Conservation (phyloP, 805 yeast species). For the Wickerhamiella domercqiae region DNA sequence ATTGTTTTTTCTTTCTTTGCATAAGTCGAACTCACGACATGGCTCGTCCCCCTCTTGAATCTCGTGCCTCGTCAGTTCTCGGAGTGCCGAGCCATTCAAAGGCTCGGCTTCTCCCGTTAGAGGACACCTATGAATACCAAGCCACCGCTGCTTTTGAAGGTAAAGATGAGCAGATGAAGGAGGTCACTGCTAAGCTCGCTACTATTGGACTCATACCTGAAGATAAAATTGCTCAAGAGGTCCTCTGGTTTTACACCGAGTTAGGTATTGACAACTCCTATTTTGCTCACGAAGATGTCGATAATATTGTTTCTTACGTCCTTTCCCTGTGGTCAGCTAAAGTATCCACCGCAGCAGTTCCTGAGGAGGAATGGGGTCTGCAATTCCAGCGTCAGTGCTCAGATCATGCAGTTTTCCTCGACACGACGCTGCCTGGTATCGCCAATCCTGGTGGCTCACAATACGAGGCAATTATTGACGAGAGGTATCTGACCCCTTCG, state of each 20-base stretch:
- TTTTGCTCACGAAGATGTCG: conserved; percentile 72
- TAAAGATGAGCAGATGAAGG: conserved; percentile 63
- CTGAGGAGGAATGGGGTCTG: conserved; percentile 41
- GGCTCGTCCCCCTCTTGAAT: too few species aligned
- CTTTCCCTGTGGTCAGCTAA: conserved; percentile 86
- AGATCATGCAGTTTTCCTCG: conserved; percentile 85
- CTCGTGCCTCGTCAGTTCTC: conserved; percentile 14
- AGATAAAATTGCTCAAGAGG: conserved; percentile 66
- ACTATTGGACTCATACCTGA: conserved; percentile 83
- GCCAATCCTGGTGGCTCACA: conserved; percentile 30
- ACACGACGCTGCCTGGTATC: conserved; percentile 43
- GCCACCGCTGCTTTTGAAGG: conserved; percentile 56
- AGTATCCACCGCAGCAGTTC: conserved; percentile 45
- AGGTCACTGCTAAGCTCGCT: conserved; percentile 67
- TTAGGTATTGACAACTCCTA: conserved; percentile 87
- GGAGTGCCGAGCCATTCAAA: conserved; percentile 20
- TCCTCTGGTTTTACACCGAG: conserved; percentile 74
- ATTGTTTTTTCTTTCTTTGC: too few species aligned
- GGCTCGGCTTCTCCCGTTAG: conserved; percentile 13
- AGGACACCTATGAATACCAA: conserved; percentile 21
- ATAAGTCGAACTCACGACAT: too few species aligned
- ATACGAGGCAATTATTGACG: conserved; percentile 69
- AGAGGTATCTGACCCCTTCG: conserved; percentile 41
- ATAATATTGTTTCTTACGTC: conserved; percentile 67
- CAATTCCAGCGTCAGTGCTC: conserved; percentile 66